phyloP scores from a whole-genome alignment of 495 filamentous ascomycete species.

The Penicillium robsamsonii region DNA sequence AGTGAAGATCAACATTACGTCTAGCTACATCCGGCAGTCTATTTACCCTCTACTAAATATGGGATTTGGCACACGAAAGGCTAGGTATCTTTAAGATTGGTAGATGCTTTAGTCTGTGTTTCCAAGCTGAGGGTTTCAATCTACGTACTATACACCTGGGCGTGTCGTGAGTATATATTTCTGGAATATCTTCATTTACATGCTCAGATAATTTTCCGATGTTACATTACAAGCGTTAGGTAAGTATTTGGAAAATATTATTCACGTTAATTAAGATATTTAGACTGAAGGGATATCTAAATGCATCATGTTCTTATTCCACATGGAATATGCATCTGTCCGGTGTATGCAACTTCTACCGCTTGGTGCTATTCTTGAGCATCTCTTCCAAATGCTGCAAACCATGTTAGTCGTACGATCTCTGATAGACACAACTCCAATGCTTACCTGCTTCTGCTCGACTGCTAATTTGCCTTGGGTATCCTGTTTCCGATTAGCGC shows the following conservation, averaged over 20 bases:
- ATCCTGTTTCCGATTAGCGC: slow-evolving; percentile 49
- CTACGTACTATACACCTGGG: background rate
- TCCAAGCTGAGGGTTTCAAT: background rate
- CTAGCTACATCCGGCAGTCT: background rate
- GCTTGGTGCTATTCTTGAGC: slow-evolving; percentile 44
- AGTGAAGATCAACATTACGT: background rate
- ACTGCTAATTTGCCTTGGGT: slow-evolving; percentile 72
- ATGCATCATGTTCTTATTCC: slow-evolving; percentile 4
- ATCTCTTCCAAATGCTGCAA: slow-evolving; percentile 46
- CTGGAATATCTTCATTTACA: background rate
- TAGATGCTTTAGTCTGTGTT: too few relatives aligned
- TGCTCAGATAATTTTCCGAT: background rate
- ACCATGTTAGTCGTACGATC: background rate
- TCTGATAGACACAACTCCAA: background rate
- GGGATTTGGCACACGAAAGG: too few relatives aligned
- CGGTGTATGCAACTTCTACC: slow-evolving; percentile 22
- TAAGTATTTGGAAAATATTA: background rate
- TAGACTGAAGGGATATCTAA: slow-evolving; percentile 1
- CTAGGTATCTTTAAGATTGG: too few relatives aligned
- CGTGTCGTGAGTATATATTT: background rate
- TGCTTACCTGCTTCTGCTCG: slow-evolving; percentile 61
- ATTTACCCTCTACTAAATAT: background rate
- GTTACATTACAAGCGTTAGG: background rate
- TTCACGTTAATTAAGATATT: background rate
- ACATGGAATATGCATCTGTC: slow-evolving; percentile 11